Conservation (phyloP, 768 basidiomycete species). For the Clitopilus hobsonii region DNA sequence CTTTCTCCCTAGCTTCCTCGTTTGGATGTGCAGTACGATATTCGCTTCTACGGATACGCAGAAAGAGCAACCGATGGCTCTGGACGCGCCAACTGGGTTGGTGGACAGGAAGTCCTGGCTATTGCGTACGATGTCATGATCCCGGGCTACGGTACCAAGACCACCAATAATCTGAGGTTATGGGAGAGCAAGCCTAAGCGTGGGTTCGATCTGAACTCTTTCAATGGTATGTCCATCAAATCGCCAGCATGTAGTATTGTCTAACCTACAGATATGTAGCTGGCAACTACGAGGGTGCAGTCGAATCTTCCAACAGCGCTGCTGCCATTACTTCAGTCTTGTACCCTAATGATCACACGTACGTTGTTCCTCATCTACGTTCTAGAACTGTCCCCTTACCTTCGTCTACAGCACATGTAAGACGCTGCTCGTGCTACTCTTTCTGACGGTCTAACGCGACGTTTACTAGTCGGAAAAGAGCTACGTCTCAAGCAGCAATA, state of each 20-base stretch:
- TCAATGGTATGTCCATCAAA: conserved; percentile 62
- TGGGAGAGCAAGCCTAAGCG: conserved; percentile 87
- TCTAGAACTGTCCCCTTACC: background rate
- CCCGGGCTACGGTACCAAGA: conserved; percentile 78
- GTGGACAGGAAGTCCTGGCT: conserved; percentile 91
- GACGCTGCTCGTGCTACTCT: conserved; percentile 8
- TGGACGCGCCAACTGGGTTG: conserved; percentile 69
- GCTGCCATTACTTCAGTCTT: conserved; percentile 92
- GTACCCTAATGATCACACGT: conserved; percentile 93
- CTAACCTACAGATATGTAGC: conserved; percentile 35
- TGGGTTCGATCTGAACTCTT: conserved; percentile 90
- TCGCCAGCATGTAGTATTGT: background rate
- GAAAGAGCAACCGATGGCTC: conserved; percentile 59
- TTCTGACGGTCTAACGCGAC: background rate
- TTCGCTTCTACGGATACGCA: conserved; percentile 86
- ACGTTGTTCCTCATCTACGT: conserved; percentile 21
- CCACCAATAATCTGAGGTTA: conserved; percentile 84
- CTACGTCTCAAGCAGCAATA: conserved; percentile 94
- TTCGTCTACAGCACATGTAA: conserved; percentile 36
- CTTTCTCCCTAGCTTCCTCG: conserved; percentile 48
- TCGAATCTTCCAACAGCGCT: conserved; percentile 85
- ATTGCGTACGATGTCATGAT: conserved; percentile 95
- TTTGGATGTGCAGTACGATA: conserved; percentile 77
- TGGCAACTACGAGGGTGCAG: conserved; percentile 89
- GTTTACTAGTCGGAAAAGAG: conserved; percentile 71